Base-by-base conservation (phyloP, 495 filamentous ascomycete species). In the Penicillium crystallinum region DNA sequence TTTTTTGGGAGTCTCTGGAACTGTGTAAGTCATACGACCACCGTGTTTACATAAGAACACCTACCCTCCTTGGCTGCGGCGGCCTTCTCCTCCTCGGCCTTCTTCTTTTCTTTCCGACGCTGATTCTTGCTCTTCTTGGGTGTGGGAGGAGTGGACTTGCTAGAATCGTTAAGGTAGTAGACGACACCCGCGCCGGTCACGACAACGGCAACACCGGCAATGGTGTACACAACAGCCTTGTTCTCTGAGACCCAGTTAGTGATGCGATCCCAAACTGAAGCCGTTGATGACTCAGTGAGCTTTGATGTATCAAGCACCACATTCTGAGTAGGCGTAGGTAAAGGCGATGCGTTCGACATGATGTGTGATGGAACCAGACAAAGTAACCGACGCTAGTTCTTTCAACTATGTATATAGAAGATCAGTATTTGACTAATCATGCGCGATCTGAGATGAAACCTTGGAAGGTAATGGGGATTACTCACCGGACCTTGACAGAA, bases 211-310 rank as follows among this genome's bases (percentile, higher is more conserved):
- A 95, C 86, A 68, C 92, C 93, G 50, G 90, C 90, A 72, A 97
- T 88, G 55, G 95, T 96, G 70, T 96, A 98, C 34, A 96, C 93
- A 40, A 91, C 77, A 35, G 86, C 88, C 74, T 96, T 98, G 68
- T 98, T 86, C 62, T 97, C 93, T 0, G 91, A 90, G 21, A 87
- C 89, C 90, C 92, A 98, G 69, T 81, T 87, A 56, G 90, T 87
- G 63, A 97, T 71, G 53, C 91, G 84, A 69, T 92, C 86, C 90
- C 90, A 95, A 46, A 95, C 65, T 18, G 91, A 90, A 53, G 87
- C 79, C 44, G 79, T 65, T 47, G 77, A 71, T 29, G 80, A 64
- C 40, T 77, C 66, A 39, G 79, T 64, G 36, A 77, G 69, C 43
- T 68, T 74, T 59, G 78, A 67, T 49, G 70, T 76, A 63, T 75